Percentiles rank a stretch among this genome's conserved stretches.
phyloP scores from a whole-genome alignment of 106 monocot species.

The Gastrodia elata region DNA sequence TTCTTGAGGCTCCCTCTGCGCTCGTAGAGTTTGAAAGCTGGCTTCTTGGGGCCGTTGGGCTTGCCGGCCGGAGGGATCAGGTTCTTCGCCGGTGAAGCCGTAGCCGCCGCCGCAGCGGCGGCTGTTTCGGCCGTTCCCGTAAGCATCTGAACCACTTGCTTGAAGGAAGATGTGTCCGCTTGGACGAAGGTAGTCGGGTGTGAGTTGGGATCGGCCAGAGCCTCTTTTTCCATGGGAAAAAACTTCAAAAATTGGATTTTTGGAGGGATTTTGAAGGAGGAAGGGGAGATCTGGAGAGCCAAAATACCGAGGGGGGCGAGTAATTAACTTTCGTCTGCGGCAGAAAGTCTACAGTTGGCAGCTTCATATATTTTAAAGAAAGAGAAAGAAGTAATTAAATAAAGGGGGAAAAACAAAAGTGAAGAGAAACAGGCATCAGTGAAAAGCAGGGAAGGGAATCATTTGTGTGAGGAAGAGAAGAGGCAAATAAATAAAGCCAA shows the following conservation, averaged over 20 bases:
- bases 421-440: slow-evolving; percentile 3
- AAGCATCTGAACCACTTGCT: slow-evolving; percentile 95
- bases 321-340: slow-evolving; percentile 2
- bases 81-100: slow-evolving; percentile 5
- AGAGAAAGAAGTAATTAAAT: neutral
- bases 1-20: slow-evolving; percentile 74
- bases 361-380: neutral
- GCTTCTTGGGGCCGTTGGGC: slow-evolving; percentile 49
- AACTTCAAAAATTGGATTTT: neutral
- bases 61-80: slow-evolving; percentile 8
- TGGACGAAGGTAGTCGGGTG: slow-evolving; percentile 92
- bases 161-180: slow-evolving; percentile 85
- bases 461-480: slow-evolving; percentile 7
- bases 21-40: slow-evolving; percentile 92
- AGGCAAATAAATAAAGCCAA: neutral
- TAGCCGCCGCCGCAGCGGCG: slow-evolving; percentile 10
- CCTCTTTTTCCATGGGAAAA: neutral
- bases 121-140: slow-evolving; percentile 70
- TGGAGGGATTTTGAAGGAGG: slow-evolving; percentile 1
- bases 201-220: slow-evolving; percentile 22
- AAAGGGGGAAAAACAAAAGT: neutral
- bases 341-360: slow-evolving; percentile 4
- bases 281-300: neutral
- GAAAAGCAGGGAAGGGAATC: slow-evolving; percentile 4
- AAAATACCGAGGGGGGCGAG: neutral